A percentile compares a stretch with the other conserved stretches of the same genome.
Evolutionary conservation across 805 yeast genomes (phyloP).

Genomic region (Naumovozyma dairenensis): DNA sequence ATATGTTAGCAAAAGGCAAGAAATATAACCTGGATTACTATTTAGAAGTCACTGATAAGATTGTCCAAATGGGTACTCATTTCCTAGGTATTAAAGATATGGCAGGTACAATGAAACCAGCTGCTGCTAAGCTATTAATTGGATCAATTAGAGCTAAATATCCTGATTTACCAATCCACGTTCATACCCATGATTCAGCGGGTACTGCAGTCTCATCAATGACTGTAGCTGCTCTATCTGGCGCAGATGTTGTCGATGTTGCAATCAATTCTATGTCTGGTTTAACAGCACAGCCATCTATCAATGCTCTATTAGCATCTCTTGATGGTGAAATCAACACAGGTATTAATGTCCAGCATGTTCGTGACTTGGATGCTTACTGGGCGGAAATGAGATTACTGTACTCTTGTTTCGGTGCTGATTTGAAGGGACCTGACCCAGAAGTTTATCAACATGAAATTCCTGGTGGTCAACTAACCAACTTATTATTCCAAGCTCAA

Average conservation of each 20-base stretch:
- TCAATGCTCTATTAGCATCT: constrained; percentile 86
- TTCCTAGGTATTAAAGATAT: constrained; percentile 95
- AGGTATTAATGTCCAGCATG: constrained; percentile 54
- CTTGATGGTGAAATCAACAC: constrained; percentile 78
- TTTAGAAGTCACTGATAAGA: constrained; percentile 65
- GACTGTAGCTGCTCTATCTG: constrained; percentile 89
- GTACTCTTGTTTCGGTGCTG: constrained; percentile 96
- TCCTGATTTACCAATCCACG: constrained; percentile 94
- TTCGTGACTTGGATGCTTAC: constrained; percentile 81
- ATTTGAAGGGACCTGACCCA: constrained; percentile 98
- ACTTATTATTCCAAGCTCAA: constrained; percentile 96
- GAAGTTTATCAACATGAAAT: constrained; percentile 97
- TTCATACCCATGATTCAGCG: constrained; percentile 98
- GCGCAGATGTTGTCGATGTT: constrained; percentile 97
- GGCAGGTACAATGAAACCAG: constrained; percentile 98
- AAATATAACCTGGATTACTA: constrained; percentile 92
- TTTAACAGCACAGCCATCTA: constrained; percentile 95
- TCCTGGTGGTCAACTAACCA: constrained; percentile 99
- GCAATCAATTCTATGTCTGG: constrained; percentile 98
- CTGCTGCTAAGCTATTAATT: constrained; percentile 77
- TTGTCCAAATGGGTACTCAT: constrained; percentile 93
- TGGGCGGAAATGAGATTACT: constrained; percentile 98
- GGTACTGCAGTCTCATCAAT: constrained; percentile 98
- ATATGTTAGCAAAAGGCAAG: constrained; percentile 92
- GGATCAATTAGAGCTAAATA: constrained; percentile 73